A percentile compares a stretch with the other conserved stretches of the same genome.
These are phyloP conservation scores for Uronychia setigera DNA, from an alignment of 73 alveolate genomes.

Conservation along the genomic window DNA sequence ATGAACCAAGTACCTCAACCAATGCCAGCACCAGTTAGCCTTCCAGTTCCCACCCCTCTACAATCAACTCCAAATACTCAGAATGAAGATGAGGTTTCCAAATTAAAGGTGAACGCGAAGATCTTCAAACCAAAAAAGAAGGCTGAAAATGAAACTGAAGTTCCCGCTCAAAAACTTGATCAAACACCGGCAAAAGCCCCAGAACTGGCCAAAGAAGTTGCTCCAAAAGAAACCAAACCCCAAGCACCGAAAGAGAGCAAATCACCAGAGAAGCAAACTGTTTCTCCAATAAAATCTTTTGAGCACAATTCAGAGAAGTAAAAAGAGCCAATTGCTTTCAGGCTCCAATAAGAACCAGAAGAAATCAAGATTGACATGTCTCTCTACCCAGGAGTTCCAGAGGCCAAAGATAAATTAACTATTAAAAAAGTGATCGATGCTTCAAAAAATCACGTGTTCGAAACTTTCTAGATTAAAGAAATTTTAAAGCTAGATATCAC, in stretches of 20 bases:
- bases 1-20: too few relatives aligned
- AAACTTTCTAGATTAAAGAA: background rate
- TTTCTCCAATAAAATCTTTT: background rate
- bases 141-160: too few relatives aligned
- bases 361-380: background rate
- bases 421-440: background rate
- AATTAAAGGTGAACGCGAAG: background rate
- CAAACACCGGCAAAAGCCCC: background rate
- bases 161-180: too few relatives aligned
- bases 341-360: background rate
- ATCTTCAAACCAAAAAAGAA: background rate
- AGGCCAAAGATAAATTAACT: background rate
- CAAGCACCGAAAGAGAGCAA: background rate
- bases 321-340: background rate
- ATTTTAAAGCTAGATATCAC: background rate
- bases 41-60: too few relatives aligned
- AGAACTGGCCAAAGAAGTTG: background rate
- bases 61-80: background rate
- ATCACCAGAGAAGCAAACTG: background rate
- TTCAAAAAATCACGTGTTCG: background rate
- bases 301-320: background rate
- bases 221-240: background rate
- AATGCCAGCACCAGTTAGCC: too few relatives aligned
- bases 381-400: background rate
- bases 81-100: background rate